These are phyloP conservation scores for Sphaerulina populicola DNA, from an alignment of 2,329 filamentous ascomycete species.

Conservation along the genomic window DNA sequence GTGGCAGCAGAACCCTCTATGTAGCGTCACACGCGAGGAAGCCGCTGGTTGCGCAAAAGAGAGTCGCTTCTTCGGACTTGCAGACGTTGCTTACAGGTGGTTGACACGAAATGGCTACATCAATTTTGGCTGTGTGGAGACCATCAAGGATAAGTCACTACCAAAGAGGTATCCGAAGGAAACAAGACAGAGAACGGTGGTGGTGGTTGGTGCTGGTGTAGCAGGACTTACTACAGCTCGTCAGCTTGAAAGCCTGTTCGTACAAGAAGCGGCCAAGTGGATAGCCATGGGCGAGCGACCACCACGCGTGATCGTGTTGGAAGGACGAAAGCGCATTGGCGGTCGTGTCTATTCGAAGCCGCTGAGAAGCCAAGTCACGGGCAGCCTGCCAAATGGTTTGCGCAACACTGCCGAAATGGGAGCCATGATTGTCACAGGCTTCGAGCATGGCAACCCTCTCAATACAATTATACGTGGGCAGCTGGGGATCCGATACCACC, in stretches of 20 bases:
- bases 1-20: conserved; percentile 79
- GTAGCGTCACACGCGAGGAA: conserved; percentile 72
- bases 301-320: conserved; percentile 70
- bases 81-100: conserved; percentile 87
- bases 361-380: conserved; percentile 51
- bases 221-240: conserved; percentile 85
- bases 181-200: conserved; percentile 61
- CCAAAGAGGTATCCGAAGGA: conserved; percentile 31
- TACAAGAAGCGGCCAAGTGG: conserved; percentile 65
- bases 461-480: conserved; percentile 87
- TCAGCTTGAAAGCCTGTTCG: conserved; percentile 78
- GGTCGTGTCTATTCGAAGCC: conserved; percentile 87
- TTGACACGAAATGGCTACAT: conserved; percentile 84
- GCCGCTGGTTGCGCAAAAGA: conserved; percentile 86
- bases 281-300: conserved; percentile 56
- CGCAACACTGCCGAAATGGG: conserved; percentile 88
- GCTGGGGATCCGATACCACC: conserved; percentile 76
- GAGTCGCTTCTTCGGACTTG: conserved; percentile 77
- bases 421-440: conserved; percentile 95
- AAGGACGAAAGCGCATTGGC: conserved; percentile 79
- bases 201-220: conserved; percentile 89
- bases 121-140: conserved; percentile 84
- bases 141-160: conserved; percentile 39
- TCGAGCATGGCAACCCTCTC: conserved; percentile 88
- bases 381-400: conserved; percentile 46